Conservation (phyloP, 192 early-diverging fungal species). For the Mortierella alpina region DNA sequence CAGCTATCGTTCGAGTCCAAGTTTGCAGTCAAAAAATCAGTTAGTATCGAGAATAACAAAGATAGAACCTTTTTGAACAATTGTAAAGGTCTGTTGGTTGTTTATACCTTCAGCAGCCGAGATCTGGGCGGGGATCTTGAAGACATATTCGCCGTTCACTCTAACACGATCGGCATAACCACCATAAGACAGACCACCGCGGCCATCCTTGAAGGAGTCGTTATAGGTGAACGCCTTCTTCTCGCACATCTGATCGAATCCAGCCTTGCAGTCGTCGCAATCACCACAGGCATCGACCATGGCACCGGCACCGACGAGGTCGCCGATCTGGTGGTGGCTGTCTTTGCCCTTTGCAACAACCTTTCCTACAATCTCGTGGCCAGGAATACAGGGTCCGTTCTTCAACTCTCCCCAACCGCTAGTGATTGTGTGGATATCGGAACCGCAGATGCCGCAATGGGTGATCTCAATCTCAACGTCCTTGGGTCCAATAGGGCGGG, state of each 20-base stretch:
- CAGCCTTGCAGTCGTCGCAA: constrained; percentile 49
- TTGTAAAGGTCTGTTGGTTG: too few relatives aligned
- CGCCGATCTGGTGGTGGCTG: constrained; percentile 61
- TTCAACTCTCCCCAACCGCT: constrained; percentile 67
- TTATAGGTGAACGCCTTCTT: constrained; percentile 68
- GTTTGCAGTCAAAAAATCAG: not conserved
- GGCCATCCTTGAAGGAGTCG: constrained; percentile 63
- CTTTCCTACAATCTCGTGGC: constrained; percentile 65
- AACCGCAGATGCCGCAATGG: constrained; percentile 82
- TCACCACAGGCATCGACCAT: constrained; percentile 68
- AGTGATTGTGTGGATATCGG: constrained; percentile 77
- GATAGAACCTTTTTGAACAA: too few relatives aligned
- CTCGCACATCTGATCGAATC: constrained; percentile 47
- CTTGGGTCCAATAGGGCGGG: constrained; percentile 66
- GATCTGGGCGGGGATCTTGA: constrained; percentile 70
- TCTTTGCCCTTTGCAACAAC: constrained; percentile 51
- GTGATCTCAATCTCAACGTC: constrained; percentile 82
- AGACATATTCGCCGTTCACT: constrained; percentile 70
- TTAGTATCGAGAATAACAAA: not conserved
- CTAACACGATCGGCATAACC: constrained; percentile 68
- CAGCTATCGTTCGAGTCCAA: constrained; percentile 51
- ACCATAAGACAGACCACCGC: constrained; percentile 66
- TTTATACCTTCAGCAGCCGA: constrained; percentile 59
- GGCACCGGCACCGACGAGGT: constrained; percentile 76
- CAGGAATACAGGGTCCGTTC: constrained; percentile 35